Conservation (phyloP, 176 grass and related monocot genomes). For the Pharus latifolius region DNA sequence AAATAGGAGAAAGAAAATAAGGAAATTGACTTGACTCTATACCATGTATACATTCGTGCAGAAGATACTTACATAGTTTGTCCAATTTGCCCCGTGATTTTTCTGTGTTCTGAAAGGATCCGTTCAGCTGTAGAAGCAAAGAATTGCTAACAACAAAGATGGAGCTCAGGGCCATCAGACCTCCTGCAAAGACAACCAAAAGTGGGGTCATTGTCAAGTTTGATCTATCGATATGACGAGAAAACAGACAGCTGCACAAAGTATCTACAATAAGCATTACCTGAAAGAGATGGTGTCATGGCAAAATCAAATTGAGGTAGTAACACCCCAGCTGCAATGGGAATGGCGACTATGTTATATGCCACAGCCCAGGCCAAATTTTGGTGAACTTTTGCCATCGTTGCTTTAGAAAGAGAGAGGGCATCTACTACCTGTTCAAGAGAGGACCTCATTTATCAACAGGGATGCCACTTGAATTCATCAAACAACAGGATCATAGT, state of each 20-base stretch:
- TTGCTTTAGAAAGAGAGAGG: constrained; percentile 72
- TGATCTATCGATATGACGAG: background rate
- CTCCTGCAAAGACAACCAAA: constrained; percentile 30
- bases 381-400: constrained; percentile 90
- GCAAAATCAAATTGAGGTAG: constrained; percentile 87
- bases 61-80: no score
- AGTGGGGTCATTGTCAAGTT: background rate
- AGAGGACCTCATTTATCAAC: background rate
- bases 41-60: no score
- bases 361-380: constrained; percentile 93
- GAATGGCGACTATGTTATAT: constrained; percentile 78
- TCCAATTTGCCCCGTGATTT: constrained; percentile 2
- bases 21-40: no score
- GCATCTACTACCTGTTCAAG: constrained; percentile 58
- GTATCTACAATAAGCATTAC: constrained; percentile 26
- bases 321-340: constrained; percentile 56
- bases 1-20: no score
- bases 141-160: constrained; percentile 95
- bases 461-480: background rate
- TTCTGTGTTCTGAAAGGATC: constrained; percentile 43
- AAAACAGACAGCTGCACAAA: background rate
- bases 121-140: constrained; percentile 75
- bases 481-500: background rate
- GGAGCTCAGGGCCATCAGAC: constrained; percentile 89
- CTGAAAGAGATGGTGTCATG: constrained; percentile 94